These are phyloP conservation scores for Tricholoma flavovirens DNA, from an alignment of 768 basidiomycete genomes.

Conservation along the genomic window DNA sequence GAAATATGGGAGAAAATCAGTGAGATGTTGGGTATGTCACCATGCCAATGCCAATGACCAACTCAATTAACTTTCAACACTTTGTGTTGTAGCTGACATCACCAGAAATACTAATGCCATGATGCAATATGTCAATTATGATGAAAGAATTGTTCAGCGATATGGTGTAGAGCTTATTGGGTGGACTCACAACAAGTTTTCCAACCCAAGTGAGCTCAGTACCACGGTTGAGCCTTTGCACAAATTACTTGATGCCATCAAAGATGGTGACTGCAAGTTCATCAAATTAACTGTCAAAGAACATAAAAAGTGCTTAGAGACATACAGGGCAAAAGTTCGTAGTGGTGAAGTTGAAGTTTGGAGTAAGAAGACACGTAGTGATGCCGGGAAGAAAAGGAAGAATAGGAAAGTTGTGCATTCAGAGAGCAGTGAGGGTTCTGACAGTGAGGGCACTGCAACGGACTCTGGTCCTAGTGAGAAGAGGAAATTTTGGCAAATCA, in stretches of 20 bases:
- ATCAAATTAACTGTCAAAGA: neutral
- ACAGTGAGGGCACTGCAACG: too few species aligned
- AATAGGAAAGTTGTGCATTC: neutral
- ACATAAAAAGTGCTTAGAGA: neutral
- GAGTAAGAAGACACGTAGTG: neutral
- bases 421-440: too few species aligned
- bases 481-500: too few species aligned
- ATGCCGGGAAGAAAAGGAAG: neutral
- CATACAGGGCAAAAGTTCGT: neutral
- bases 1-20: neutral
- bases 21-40: neutral
- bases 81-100: neutral
- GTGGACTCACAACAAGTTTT: neutral
- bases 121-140: neutral
- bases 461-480: too few species aligned
- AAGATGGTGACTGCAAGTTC: neutral
- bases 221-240: neutral
- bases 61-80: too few species aligned
- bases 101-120: neutral
- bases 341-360: neutral
- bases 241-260: neutral
- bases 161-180: neutral
- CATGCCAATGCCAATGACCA: too few species aligned
- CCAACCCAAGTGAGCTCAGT: neutral
- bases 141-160: neutral